Evolutionary conservation across 768 basidiomycete genomes (phyloP).

Genomic region (Lentinus tigrinus): DNA sequence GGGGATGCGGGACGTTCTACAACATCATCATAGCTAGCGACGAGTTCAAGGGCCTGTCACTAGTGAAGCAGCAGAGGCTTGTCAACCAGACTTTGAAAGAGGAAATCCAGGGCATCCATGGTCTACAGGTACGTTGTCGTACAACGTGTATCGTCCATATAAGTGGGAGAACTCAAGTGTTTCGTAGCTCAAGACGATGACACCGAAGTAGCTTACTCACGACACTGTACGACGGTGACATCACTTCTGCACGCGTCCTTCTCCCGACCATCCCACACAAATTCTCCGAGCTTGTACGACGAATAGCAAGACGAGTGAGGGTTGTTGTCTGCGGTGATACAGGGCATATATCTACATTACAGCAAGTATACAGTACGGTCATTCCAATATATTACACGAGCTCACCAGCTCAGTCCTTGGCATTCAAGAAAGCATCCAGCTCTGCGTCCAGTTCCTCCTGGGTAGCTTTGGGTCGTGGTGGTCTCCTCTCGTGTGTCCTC

Average conservation of each 20-base stretch:
- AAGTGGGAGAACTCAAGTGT: background rate
- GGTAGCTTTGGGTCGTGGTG: slow-evolving; percentile 51
- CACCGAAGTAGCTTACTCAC: slow-evolving; percentile 13
- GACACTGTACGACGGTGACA: background rate
- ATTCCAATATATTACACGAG: background rate
- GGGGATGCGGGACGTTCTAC: slow-evolving; percentile 97
- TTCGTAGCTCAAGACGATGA: slow-evolving; percentile 22
- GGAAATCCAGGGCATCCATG: slow-evolving; percentile 91
- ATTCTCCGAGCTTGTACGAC: background rate
- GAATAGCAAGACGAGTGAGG: background rate
- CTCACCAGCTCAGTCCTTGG: slow-evolving; percentile 34
- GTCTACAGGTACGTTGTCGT: slow-evolving; percentile 70
- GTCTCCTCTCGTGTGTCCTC: slow-evolving; percentile 30
- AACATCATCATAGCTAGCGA: slow-evolving; percentile 84
- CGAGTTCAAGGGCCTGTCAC: slow-evolving; percentile 82
- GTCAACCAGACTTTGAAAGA: slow-evolving; percentile 84
- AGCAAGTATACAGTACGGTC: background rate
- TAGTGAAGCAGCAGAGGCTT: slow-evolving; percentile 90
- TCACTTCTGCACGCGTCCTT: background rate
- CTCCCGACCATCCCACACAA: background rate
- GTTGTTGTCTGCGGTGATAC: background rate
- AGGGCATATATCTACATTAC: background rate
- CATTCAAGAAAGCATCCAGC: slow-evolving; percentile 72
- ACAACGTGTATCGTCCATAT: background rate
- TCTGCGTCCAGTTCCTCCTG: slow-evolving; percentile 83